Base-by-base conservation (phyloP, 1,139 yeast genomes). In the Pichia sp. region DNA sequence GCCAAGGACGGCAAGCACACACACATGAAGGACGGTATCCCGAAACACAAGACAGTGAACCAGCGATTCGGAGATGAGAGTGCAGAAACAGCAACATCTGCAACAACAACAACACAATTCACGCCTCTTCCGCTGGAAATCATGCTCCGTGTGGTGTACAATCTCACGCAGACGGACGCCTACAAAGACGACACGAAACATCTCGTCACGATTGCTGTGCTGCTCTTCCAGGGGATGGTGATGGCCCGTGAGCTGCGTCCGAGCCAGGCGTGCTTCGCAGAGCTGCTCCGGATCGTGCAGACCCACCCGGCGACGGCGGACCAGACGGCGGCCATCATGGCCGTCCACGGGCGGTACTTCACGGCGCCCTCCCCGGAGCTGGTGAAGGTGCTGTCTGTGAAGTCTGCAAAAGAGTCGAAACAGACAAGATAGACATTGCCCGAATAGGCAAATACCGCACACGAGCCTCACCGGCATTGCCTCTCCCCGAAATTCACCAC, bases 11-110 rank as follows among this genome's bases (percentile, higher is more conserved):
- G 30, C 44, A 53, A 38, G 50, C 50, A 5, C 44, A 46, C 15
- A 34, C 54, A 15, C 19, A 42, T 19, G 34, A 31, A 24, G 48
- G 44, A 52, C 7, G 48, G 48, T 2, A 39, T 61, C 11, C 61
- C 65, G 3, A 27, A 56, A 22, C 57, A 56, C 39, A 48, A 58
- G 6, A 40, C 58, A 9, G 35, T 58, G 10, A 37, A 40, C 18
- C 46, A 38, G 11, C 17, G 48, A 5, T 31, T 39, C 4, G 7
- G 18, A 7, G 40, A 42, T 15, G n/a, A 37, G 6, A 17, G 38
- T 14, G 28, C 40, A 40, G 32, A 43, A 36, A 6, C 42, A 47
- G 24, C 38, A 42, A 28, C 28, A 7, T n/a, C n/a, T n/a, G n/a
- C n/a, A n/a, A 21, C 34, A 18, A 35, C 7, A 24, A 8, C 27